Percentiles rank a stretch among this genome's conserved stretches.
Conservation (phyloP, 768 basidiomycete genomes). For the Serendipita sp. region DNA sequence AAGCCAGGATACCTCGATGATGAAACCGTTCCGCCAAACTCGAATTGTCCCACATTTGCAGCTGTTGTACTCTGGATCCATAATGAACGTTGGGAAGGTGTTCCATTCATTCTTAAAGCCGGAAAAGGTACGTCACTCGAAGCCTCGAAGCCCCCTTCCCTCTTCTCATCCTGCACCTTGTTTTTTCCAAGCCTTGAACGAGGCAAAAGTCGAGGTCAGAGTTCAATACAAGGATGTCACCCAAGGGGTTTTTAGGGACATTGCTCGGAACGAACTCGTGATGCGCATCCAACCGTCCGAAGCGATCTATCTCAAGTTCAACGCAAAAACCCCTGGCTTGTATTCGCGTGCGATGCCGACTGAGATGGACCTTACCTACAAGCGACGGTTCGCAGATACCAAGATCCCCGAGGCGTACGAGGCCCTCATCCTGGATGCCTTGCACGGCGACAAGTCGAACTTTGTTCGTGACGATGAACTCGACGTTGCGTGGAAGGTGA, state of each 20-base stretch:
- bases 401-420: constrained; percentile 97
- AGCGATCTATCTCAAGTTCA: constrained; percentile 93
- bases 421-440: constrained; percentile 83
- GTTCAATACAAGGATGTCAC: constrained; percentile 98
- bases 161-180: not conserved
- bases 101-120: constrained; percentile 95
- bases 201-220: constrained; percentile 95
- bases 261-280: constrained; percentile 92
- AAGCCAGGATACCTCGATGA: constrained; percentile 99
- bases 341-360: constrained; percentile 80
- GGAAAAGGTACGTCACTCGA: constrained; percentile 61
- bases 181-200: constrained; percentile 63
- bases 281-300: constrained; percentile 94
- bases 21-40: constrained; percentile 81
- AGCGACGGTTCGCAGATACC: constrained; percentile 76
- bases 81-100: constrained; percentile 96
- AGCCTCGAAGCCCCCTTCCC: not conserved
- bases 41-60: constrained; percentile 88
- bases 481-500: constrained; percentile 92
- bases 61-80: constrained; percentile 82
- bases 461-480: constrained; percentile 97
- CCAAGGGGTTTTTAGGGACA: constrained; percentile 90
- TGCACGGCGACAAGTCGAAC: constrained; percentile 98
- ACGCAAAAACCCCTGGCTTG: constrained; percentile 86
- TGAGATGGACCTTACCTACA: constrained; percentile 98